Evolutionary conservation across 1,284 basidiomycete species (phyloP), one percentile per base, ranked within the genome.

Genomic region (Ustilago esculenta): DNA sequence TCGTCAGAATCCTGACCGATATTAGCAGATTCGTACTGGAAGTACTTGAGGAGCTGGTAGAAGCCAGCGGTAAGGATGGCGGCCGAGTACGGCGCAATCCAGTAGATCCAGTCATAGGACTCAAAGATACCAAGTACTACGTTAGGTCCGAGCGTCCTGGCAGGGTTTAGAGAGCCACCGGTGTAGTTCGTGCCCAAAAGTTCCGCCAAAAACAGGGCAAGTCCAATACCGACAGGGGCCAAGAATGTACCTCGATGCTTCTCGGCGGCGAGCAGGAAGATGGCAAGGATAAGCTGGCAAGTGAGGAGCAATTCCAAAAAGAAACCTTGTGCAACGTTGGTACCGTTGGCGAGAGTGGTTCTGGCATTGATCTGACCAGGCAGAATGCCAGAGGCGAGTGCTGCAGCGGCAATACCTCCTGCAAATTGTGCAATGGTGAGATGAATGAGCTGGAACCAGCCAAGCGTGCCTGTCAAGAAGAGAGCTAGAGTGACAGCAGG

Each of bases 241-340:
- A 77, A 43, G 63, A 71, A 74, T 4, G 75, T 77, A 20, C 58
- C 83, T 36, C 83, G 80, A 78, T 85, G 83, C 77, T 83, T 85
- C 76, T 85, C 84, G 23, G 83, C 85, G 33, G 85, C 85, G 10
- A 84, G 76, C 50, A 86, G 73, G 42, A 85, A 81, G 43, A 85
- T 77, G 24, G 73, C 72, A 21, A 83, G 72, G 33, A 81, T 74
- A 18, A 85, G 80, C 71, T 84, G 76, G 5, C 82, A 73, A 4
- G 85, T 84, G 47, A 85, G 75, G 80, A 85, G 84, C 73, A 84
- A 81, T 72, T 85, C 84, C 35, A 84, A 52, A 56, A 77, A 80
- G 35, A 82, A 57, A 5, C 80, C 81, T 29, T 79, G 74, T 0
- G 53, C 73, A 12, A 73, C 44, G 20, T 29, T 69, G 33, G 80